Conservation (phyloP, 345 rosid species). For the Ceriops decandra region DNA sequence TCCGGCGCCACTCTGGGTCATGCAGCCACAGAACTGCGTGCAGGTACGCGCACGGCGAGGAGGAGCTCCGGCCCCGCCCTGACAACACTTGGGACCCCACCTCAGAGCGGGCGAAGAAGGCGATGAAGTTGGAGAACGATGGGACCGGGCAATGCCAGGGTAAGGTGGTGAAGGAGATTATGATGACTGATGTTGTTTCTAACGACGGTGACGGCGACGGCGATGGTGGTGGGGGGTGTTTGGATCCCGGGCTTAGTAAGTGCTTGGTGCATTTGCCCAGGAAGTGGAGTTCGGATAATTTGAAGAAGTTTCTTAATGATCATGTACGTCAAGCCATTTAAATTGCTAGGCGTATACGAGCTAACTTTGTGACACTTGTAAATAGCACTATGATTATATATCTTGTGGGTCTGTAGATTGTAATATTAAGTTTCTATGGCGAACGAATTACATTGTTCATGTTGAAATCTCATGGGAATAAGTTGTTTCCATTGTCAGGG, state of each 20-base stretch:
- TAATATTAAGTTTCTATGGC: too few species aligned
- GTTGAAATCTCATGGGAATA: not conserved
- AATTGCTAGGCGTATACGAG: too few species aligned
- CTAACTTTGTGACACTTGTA: too few species aligned
- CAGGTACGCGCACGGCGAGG: slow-evolving; percentile 86
- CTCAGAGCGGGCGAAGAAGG: slow-evolving; percentile 76
- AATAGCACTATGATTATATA: too few species aligned
- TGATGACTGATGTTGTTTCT: slow-evolving; percentile 58
- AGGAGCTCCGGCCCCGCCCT: slow-evolving; percentile 71
- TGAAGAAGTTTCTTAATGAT: slow-evolving; percentile 58
- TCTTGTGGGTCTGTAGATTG: too few species aligned
- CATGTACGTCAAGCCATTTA: slow-evolving; percentile 35
- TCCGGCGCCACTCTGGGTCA: slow-evolving; percentile 48
- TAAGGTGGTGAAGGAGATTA: slow-evolving; percentile 33
- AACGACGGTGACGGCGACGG: slow-evolving; percentile 36
- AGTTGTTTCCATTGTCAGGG: slow-evolving; percentile 40
- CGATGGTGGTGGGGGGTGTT: slow-evolving; percentile 34
- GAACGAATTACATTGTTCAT: too few species aligned
- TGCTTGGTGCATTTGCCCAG: slow-evolving; percentile 75
- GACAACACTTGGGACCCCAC: slow-evolving; percentile 96
- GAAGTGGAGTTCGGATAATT: slow-evolving; percentile 58
- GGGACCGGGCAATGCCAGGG: slow-evolving; percentile 18
- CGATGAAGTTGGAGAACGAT: slow-evolving; percentile 26
- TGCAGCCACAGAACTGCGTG: slow-evolving; percentile 75
- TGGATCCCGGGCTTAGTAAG: slow-evolving; percentile 54